These are phyloP conservation scores for Epichloe uncinata DNA, from an alignment of 2,329 filamentous ascomycete genomes.

Conservation along the genomic window DNA sequence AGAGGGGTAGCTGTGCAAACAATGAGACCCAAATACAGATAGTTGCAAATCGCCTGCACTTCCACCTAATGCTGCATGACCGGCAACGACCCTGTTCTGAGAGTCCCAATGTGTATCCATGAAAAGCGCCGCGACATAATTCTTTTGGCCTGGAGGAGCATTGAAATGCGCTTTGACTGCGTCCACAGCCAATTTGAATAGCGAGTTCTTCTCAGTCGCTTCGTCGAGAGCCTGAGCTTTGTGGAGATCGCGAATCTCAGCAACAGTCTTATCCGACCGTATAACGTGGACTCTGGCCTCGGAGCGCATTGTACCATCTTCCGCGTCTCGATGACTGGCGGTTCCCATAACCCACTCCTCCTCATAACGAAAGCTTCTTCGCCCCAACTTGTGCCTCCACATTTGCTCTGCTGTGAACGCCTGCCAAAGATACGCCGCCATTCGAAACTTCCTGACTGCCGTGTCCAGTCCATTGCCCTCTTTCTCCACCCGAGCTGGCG, in stretches of 20 bases:
- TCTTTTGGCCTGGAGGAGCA: constrained; percentile 61
- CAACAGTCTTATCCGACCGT: constrained; percentile 67
- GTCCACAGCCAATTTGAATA: constrained; percentile 65
- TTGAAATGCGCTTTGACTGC: constrained; percentile 70
- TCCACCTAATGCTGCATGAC: constrained; percentile 75
- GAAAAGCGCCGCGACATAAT: constrained; percentile 76
- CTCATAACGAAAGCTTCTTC: constrained; percentile 79
- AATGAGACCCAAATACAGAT: constrained; percentile 86
- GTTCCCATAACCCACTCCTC: constrained; percentile 89
- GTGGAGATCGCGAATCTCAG: constrained; percentile 67
- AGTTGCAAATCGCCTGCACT: constrained; percentile 60
- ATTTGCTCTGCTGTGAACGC: constrained; percentile 96
- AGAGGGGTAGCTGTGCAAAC: constrained; percentile 79
- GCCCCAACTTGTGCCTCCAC: constrained; percentile 75
- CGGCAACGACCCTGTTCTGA: constrained; percentile 53
- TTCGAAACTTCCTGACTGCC: constrained; percentile 81
- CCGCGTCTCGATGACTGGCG: constrained; percentile 60
- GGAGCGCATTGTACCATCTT: constrained; percentile 63
- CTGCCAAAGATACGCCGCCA: constrained; percentile 94
- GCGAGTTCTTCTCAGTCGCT: constrained; percentile 55
- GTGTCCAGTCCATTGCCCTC: constrained; percentile 74
- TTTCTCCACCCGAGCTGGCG: constrained; percentile 57
- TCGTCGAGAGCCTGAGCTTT: constrained; percentile 63
- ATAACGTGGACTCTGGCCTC: constrained; percentile 86
- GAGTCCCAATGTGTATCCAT: constrained; percentile 85